These are phyloP conservation scores for Gossypium lobatum DNA, from an alignment of 441 rosid genomes.

Conservation along the genomic window DNA sequence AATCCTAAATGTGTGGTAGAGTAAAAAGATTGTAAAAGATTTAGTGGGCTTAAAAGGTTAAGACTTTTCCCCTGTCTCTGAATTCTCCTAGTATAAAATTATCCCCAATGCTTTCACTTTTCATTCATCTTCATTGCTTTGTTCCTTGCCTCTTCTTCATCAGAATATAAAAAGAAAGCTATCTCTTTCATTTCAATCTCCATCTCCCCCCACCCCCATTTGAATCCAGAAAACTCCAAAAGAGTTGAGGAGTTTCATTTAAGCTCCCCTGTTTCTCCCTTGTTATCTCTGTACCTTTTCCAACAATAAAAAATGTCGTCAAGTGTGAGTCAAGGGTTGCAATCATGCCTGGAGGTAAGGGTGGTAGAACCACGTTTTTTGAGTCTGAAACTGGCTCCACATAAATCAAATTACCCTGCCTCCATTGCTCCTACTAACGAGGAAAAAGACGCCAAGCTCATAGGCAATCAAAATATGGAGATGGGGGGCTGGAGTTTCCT, in stretches of 20 bases:
- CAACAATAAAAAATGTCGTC: conserved; percentile 31
- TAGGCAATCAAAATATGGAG: conserved; percentile 16
- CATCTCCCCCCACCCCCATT: neutral
- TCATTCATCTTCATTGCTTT: conserved; percentile 24
- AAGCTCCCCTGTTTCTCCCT: conserved; percentile 20
- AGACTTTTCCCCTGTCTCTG: neutral
- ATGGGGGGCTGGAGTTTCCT: conserved; percentile 44
- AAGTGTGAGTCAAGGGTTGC: conserved; percentile 41
- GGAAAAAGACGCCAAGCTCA: conserved; percentile 4
- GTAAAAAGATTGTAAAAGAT: neutral
- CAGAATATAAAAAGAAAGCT: neutral
- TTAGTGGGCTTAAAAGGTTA: conserved; percentile 17
- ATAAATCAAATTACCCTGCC: conserved; percentile 12
- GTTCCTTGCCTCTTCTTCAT: conserved; percentile 2
- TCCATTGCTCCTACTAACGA: neutral
- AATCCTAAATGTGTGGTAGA: conserved; percentile 15
- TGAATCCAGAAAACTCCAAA: neutral
- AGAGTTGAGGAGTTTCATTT: neutral
- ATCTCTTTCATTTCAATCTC: neutral
- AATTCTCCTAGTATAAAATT: conserved; percentile 36
- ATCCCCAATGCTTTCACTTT: conserved; percentile 21
- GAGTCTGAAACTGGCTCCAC: conserved; percentile 36
- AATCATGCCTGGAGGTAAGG: conserved; percentile 36
- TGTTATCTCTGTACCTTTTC: conserved; percentile 6
- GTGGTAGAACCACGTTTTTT: conserved; percentile 28